These are phyloP conservation scores for Fragilaria crotonensis DNA, from an alignment of 108 stramenopile species.

Conservation along the genomic window DNA sequence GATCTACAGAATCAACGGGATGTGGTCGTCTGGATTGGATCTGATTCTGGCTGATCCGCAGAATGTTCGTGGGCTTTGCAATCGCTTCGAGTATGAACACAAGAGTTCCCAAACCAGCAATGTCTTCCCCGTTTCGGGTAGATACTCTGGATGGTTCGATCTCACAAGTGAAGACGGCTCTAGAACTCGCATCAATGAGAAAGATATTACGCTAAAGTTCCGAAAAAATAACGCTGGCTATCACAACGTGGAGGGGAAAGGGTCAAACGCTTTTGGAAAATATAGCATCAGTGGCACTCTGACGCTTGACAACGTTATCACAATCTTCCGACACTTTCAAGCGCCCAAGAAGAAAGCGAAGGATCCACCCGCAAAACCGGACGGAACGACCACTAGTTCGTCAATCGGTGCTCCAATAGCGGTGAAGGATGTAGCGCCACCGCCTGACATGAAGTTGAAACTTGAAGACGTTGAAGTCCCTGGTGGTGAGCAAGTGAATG, in stretches of 20 bases:
- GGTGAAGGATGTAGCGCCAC: conserved; percentile 29
- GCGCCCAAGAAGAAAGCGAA: conserved; percentile 30
- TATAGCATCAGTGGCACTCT: conserved; percentile 79
- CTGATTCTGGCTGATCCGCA: conserved; percentile 57
- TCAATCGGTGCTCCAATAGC: conserved; percentile 1
- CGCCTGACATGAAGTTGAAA: conserved; percentile 43
- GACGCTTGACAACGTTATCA: conserved; percentile 52
- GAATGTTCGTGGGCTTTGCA: conserved; percentile 49
- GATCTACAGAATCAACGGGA: conserved; percentile 59
- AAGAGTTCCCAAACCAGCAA: conserved; percentile 39
- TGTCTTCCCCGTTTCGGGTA: conserved; percentile 64
- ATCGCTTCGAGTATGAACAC: conserved; percentile 82
- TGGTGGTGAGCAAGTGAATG: conserved; percentile 11
- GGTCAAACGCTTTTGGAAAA: conserved; percentile 74
- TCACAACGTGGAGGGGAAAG: conserved; percentile 82
- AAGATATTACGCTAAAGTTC: conserved; percentile 70
- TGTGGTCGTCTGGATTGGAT: conserved; percentile 72
- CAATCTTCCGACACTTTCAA: conserved; percentile 77
- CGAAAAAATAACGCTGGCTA: conserved; percentile 69
- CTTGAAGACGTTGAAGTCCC: conserved; percentile 58
- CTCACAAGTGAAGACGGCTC: conserved; percentile 43
- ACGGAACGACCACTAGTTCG: not conserved
- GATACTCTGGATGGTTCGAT: conserved; percentile 80
- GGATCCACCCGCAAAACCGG: not conserved
- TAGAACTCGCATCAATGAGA: conserved; percentile 50